phyloP scores from a whole-genome alignment of 345 rosid species.

The Microthlaspi erraticum region DNA sequence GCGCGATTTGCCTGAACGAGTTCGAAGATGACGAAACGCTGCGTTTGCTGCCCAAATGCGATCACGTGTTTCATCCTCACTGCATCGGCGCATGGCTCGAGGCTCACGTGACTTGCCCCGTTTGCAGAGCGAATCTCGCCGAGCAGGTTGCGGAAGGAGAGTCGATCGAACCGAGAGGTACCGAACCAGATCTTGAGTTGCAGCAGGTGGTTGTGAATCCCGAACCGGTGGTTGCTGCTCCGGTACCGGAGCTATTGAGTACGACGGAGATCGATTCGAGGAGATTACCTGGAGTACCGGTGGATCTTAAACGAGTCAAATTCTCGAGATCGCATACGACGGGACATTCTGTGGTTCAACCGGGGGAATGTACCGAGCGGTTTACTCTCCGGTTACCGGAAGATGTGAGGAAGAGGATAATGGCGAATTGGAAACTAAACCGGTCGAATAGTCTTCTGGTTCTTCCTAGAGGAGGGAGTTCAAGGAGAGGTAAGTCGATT shows the following conservation, averaged over 20 bases:
- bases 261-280: constrained; percentile 34
- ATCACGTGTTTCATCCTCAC: constrained; percentile 91
- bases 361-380: constrained; percentile 48
- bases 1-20: constrained; percentile 89
- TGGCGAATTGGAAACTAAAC: constrained; percentile 44
- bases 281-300: constrained; percentile 43
- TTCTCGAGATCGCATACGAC: constrained; percentile 47
- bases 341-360: constrained; percentile 47
- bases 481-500: constrained; percentile 39
- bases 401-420: constrained; percentile 44
- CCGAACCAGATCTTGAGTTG: constrained; percentile 31
- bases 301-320: constrained; percentile 39
- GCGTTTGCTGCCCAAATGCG: constrained; percentile 90
- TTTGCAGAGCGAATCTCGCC: constrained; percentile 78
- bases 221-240: constrained; percentile 36
- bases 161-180: constrained; percentile 40
- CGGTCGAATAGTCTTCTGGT: constrained; percentile 44
- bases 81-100: constrained; percentile 88
- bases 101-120: constrained; percentile 92
- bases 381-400: constrained; percentile 50
- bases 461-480: constrained; percentile 45
- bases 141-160: constrained; percentile 31
- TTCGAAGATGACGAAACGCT: constrained; percentile 93
- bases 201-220: constrained; percentile 11
- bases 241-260: constrained; percentile 14